These are phyloP conservation scores for Cordyceps militaris DNA, from an alignment of 2,329 filamentous ascomycete species.

Conservation along the genomic window DNA sequence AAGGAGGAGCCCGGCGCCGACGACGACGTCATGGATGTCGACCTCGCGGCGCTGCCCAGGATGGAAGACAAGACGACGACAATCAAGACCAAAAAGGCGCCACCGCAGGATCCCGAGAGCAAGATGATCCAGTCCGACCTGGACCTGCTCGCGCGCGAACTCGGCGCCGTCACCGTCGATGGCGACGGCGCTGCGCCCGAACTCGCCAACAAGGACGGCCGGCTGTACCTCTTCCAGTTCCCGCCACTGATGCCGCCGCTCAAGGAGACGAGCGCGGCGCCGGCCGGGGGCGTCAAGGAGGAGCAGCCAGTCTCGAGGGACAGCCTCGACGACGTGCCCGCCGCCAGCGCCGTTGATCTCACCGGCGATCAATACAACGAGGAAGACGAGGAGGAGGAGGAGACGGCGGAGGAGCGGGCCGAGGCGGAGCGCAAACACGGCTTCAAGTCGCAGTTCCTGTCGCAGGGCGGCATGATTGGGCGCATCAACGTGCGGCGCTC, in stretches of 20 bases:
- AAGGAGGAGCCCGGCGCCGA: conserved; percentile 40
- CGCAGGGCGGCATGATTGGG: conserved; percentile 52
- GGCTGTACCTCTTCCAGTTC: conserved; percentile 58
- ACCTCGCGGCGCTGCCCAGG: conserved; percentile 5
- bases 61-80: conserved; percentile 7
- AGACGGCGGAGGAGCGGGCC: conserved; percentile 23
- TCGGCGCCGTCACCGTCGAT: conserved; percentile 30
- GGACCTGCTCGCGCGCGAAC: conserved; percentile 35
- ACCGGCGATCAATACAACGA: conserved; percentile 24
- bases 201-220: conserved; percentile 41
- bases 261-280: conserved; percentile 23
- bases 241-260: conserved; percentile 55
- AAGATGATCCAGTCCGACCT: conserved; percentile 33
- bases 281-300: conserved; percentile 34
- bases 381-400: conserved; percentile 22
- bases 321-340: conserved; percentile 29
- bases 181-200: conserved; percentile 23
- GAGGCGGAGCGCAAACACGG: conserved; percentile 25
- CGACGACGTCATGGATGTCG: conserved; percentile 25
- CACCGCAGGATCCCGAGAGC: conserved; percentile 32
- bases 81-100: conserved; percentile 19
- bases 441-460: conserved; percentile 33
- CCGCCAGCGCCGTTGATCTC: conserved; percentile 34
- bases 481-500: conserved; percentile 54
- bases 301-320: conserved; percentile 29